Conservation (phyloP, 768 basidiomycete genomes). For the Kwoniella europaea region DNA sequence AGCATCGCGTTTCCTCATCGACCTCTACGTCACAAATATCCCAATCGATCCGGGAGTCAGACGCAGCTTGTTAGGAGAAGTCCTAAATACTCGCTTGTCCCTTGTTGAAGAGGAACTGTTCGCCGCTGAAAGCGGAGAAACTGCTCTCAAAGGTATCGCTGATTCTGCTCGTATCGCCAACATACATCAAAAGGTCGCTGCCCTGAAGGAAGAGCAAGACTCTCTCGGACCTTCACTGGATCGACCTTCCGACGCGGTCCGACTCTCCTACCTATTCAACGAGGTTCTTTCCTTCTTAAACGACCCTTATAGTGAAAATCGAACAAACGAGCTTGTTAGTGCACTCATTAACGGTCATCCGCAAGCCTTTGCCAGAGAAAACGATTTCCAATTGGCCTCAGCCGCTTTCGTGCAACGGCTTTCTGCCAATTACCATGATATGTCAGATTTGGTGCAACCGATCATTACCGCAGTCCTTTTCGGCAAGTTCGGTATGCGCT, state of each 20-base stretch:
- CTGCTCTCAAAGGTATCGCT: conserved; percentile 40
- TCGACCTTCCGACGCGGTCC: conserved; percentile 25
- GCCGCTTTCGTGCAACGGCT: conserved; percentile 77
- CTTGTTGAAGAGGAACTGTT: conserved; percentile 37
- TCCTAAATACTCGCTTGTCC: conserved; percentile 23
- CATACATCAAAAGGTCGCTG: conserved; percentile 13
- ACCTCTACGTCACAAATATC: conserved; percentile 77
- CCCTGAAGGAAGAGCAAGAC: conserved; percentile 17
- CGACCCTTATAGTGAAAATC: conserved; percentile 65
- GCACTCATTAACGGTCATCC: conserved; percentile 33
- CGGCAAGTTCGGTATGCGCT: conserved; percentile 73
- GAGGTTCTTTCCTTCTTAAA: conserved; percentile 72
- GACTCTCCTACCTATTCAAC: conserved; percentile 59
- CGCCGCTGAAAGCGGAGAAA: conserved; percentile 36
- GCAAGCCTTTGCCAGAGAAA: conserved; percentile 64
- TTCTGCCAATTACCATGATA: conserved; percentile 69
- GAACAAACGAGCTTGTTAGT: conserved; percentile 63
- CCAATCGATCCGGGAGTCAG: conserved; percentile 82
- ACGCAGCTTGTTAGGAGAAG: conserved; percentile 33
- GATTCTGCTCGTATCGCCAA: conserved; percentile 33
- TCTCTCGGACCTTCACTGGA: conserved; percentile 29
- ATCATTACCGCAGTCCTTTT: conserved; percentile 71
- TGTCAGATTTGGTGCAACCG: conserved; percentile 71
- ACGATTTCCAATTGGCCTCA: conserved; percentile 77
- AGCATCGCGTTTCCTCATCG: conserved; percentile 66